A percentile compares a stretch with the other conserved stretches of the same genome.
Evolutionary conservation across 345 rosid species (phyloP).

Genomic region (Diplotaxis tenuifolia): DNA sequence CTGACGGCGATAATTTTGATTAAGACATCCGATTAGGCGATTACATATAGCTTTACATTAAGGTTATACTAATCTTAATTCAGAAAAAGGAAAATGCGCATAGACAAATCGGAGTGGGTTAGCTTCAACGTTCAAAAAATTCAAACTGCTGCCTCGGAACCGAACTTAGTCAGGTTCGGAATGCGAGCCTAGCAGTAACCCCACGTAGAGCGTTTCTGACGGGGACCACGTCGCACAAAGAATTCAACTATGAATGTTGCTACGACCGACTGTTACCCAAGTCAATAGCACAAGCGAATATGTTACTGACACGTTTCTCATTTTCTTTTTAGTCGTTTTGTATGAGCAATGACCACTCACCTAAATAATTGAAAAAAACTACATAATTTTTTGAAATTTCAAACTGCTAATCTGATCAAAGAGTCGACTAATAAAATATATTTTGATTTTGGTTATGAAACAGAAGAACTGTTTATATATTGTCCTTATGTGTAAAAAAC

Average conservation of each 20-base stretch:
- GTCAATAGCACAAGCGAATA: background rate
- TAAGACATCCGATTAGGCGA: background rate
- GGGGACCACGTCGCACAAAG: constrained; percentile 41
- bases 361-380: background rate
- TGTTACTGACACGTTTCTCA: background rate
- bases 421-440: background rate
- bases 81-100: background rate
- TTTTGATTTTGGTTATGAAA: background rate
- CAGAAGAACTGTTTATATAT: background rate
- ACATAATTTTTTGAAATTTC: background rate
- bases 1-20: constrained; percentile 23
- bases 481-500: constrained; percentile 7
- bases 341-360: background rate
- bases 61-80: background rate
- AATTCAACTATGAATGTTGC: constrained; percentile 11
- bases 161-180: constrained; percentile 38
- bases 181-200: constrained; percentile 23
- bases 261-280: constrained; percentile 30
- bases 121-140: constrained; percentile 52
- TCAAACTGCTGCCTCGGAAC: constrained; percentile 47
- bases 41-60: background rate
- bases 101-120: constrained; percentile 13
- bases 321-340: background rate
- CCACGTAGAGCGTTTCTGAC: constrained; percentile 47
- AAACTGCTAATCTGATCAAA: background rate